Conservation (phyloP, 2,329 filamentous ascomycete species). For the Chaetomiaceae sp. region DNA sequence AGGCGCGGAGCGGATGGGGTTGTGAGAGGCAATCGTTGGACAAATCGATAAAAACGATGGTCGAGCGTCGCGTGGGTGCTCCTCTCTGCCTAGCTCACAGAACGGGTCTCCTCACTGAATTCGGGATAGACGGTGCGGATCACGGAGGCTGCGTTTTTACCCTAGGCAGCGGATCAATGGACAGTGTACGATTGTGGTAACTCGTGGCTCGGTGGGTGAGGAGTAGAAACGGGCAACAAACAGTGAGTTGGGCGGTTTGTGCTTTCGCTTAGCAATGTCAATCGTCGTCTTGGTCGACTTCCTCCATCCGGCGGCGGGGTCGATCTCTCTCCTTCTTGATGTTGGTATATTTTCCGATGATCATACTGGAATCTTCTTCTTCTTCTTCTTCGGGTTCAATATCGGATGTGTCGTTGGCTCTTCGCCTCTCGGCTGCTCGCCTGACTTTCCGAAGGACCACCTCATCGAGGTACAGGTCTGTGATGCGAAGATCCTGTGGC, state of each 20-base stretch:
- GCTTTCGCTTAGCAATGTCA: neutral
- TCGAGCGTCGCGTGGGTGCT: neutral
- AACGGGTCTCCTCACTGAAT: neutral
- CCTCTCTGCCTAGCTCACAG: neutral
- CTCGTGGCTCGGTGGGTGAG: neutral
- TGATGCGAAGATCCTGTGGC: slow-evolving; percentile 43
- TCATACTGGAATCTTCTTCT: slow-evolving; percentile 32
- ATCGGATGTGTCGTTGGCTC: slow-evolving; percentile 42
- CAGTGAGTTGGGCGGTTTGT: neutral
- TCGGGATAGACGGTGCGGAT: neutral
- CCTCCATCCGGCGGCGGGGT: slow-evolving; percentile 10
- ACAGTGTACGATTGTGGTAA: neutral
- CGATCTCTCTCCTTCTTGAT: slow-evolving; percentile 29
- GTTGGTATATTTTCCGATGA: slow-evolving; percentile 20
- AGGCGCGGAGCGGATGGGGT: no score
- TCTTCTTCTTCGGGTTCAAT: slow-evolving; percentile 32
- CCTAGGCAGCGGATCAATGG: neutral
- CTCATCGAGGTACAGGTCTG: slow-evolving; percentile 54
- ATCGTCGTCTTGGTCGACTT: slow-evolving; percentile 21
- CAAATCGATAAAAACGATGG: neutral
- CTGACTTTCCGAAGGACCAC: slow-evolving; percentile 55
- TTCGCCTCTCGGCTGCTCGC: slow-evolving; percentile 44
- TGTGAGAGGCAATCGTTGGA: neutral
- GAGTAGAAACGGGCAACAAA: neutral
- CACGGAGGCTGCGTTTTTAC: neutral